Percentiles rank a stretch among this genome's conserved stretches.
Evolutionary conservation across 225 moss, liverwort and hornwort species (phyloP).

Genomic region (Lunularia cruciata): DNA sequence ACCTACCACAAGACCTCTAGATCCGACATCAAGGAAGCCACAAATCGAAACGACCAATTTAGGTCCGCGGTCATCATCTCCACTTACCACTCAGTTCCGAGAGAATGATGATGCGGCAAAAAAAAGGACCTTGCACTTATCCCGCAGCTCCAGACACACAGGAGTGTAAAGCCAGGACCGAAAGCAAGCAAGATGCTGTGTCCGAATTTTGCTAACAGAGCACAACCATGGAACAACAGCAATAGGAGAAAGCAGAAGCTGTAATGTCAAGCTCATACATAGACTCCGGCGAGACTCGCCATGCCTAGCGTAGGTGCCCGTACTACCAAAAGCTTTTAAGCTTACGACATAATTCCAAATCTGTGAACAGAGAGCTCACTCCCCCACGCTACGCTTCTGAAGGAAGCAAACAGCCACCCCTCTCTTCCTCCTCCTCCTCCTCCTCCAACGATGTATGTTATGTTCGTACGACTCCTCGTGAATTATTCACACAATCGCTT

Average conservation of each 20-base stretch:
- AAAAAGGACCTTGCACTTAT: background rate
- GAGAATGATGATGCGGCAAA: background rate
- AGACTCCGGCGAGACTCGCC: background rate
- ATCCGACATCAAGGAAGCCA: background rate
- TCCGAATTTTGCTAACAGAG: background rate
- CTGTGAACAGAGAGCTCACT: background rate
- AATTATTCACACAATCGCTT: no score
- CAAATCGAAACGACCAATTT: background rate
- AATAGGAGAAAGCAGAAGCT: background rate
- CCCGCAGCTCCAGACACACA: background rate
- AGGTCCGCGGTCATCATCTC: background rate
- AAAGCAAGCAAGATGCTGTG: background rate
- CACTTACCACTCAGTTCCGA: background rate
- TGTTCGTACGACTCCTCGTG: no score
- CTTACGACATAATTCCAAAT: constrained; percentile 2
- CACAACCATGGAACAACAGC: background rate
- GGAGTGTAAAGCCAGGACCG: background rate
- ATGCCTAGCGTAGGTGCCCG: background rate
- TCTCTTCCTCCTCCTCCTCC: constrained; percentile 2
- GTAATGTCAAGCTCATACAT: background rate
- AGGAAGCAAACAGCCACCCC: background rate
- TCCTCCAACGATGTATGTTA: no score
- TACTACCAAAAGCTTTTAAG: background rate
- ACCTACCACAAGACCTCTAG: background rate
- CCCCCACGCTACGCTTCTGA: background rate